Base-by-base conservation (phyloP, 2,329 filamentous ascomycete genomes). In the Aspergillus ruber region DNA sequence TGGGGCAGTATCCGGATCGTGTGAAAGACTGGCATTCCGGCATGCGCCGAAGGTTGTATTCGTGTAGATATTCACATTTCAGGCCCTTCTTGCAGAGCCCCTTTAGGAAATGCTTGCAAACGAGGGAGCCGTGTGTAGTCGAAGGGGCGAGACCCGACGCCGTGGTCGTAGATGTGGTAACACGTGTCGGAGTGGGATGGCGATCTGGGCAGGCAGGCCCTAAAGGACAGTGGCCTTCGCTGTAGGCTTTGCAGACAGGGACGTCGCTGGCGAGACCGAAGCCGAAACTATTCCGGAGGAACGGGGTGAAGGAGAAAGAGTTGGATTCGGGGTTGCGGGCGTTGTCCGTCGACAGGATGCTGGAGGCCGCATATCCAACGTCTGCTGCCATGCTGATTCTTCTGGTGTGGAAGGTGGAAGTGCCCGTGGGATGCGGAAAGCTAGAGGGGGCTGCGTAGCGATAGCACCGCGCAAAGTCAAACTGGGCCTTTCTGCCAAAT, bases 51-150 rank as follows among this genome's bases (percentile, higher is more conserved):
- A 98, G 80, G 72, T 98, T 97, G 76, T 96, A 98, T 72, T 97
- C 93, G 77, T 98, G 93, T 43, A 97, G 77, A 63, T 97, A 98
- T 74, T 98, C 93, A 82, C 93, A 98, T 57, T 84, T 82, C 64
- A 96, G 86, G 61, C 91, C 93, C 72, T 97, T 97, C 67, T 98
- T 98, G 78, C 93, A 98, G 17, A 98, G 82, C 0, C 90, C 91
- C 55, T 94, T 88, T 63, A 97, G 83, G 84, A 93, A 97, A 77
- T 97, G 93, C 75, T 98, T 98, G 82, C 93, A 98, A 51, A 98
- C 91, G 13, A 97, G 82, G 44, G 74, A 80, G 25, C 68, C 67
- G 47, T 71, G 67, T 4, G 65, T 69, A 15, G 68, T 67, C 15
- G 70, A 67, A 4, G 70, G 64, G 10, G 67, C 65, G 46, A 69